phyloP scores from a whole-genome alignment of 441 rosid species.

The Sinapis alba region DNA sequence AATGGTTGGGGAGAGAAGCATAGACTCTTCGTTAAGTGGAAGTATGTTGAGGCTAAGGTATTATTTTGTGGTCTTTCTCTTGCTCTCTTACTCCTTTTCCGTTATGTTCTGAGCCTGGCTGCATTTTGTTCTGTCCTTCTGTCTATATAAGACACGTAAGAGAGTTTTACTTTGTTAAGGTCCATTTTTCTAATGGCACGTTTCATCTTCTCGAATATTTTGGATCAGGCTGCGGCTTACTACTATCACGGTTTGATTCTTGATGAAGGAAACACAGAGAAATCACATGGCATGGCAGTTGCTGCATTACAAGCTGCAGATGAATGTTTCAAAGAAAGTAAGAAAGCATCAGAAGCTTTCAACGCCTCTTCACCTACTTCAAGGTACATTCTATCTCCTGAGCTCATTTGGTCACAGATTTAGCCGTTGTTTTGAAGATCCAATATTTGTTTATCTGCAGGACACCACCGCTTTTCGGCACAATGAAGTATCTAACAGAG shows the following conservation, averaged over 20 bases:
- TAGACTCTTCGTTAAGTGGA: constrained; percentile 83
- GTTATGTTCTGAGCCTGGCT: constrained; percentile 18
- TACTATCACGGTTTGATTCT: constrained; percentile 92
- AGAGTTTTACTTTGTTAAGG: neutral
- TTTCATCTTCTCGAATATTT: constrained; percentile 5
- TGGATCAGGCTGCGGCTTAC: constrained; percentile 83
- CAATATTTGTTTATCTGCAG: constrained; percentile 42
- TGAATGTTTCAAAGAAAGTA: constrained; percentile 81
- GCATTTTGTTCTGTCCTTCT: neutral
- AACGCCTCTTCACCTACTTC: constrained; percentile 70
- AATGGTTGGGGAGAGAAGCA: constrained; percentile 99
- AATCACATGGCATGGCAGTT: constrained; percentile 88
- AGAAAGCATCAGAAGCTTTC: constrained; percentile 69
- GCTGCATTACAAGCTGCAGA: constrained; percentile 94
- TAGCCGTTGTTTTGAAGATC: neutral
- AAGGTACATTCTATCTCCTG: constrained; percentile 50
- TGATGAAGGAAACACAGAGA: constrained; percentile 92
- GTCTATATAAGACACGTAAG: neutral
- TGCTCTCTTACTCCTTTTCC: constrained; percentile 10
- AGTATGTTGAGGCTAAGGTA: constrained; percentile 91
- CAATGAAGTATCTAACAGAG: constrained; percentile 78
- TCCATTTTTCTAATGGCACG: constrained; percentile 27
- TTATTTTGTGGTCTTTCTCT: constrained; percentile 8
- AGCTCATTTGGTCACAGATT: constrained; percentile 9
- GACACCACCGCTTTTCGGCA: constrained; percentile 84